These are phyloP conservation scores for Cavenderia fasciculata DNA, from an alignment of 78 protist genomes.

Conservation along the genomic window DNA sequence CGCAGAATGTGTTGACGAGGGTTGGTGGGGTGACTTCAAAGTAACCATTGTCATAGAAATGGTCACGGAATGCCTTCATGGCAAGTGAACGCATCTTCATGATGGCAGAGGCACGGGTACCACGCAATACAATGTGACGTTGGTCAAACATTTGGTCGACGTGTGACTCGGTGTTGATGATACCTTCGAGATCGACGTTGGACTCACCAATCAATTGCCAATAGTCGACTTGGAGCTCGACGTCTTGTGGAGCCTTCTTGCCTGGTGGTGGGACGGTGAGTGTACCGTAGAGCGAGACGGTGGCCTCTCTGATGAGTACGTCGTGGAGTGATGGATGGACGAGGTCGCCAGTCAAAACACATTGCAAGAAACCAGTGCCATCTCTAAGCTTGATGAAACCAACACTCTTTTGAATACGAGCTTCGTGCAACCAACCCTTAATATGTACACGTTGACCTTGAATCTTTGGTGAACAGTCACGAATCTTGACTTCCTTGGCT, in stretches of 20 bases:
- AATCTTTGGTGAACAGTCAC: constrained; percentile 45
- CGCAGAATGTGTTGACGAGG: constrained; percentile 95
- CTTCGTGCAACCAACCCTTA: constrained; percentile 92
- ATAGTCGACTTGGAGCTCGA: constrained; percentile 87
- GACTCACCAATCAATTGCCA: constrained; percentile 85
- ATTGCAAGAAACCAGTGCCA: constrained; percentile 95
- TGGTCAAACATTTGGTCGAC: constrained; percentile 84
- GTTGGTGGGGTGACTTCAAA: constrained; percentile 97
- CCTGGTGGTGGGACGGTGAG: constrained; percentile 77
- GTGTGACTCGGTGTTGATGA: constrained; percentile 87
- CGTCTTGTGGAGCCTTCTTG: constrained; percentile 88
- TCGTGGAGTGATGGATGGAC: constrained; percentile 50
- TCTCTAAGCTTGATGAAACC: constrained; percentile 94
- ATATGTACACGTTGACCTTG: constrained; percentile 84
- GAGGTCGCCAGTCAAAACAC: constrained; percentile 23
- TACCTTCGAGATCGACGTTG: constrained; percentile 79
- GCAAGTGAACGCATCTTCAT: constrained; percentile 74
- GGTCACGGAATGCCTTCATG: constrained; percentile 89
- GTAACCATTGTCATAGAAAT: constrained; percentile 77
- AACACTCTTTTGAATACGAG: constrained; percentile 84
- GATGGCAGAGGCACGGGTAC: constrained; percentile 78
- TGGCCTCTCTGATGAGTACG: constrained; percentile 77
- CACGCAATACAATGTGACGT: constrained; percentile 94
- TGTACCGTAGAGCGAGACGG: constrained; percentile 81
- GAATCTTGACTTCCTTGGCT: constrained; percentile 65